Conservation (phyloP, 1,139 yeast species). For the Scheffersomyces parashehatae region DNA sequence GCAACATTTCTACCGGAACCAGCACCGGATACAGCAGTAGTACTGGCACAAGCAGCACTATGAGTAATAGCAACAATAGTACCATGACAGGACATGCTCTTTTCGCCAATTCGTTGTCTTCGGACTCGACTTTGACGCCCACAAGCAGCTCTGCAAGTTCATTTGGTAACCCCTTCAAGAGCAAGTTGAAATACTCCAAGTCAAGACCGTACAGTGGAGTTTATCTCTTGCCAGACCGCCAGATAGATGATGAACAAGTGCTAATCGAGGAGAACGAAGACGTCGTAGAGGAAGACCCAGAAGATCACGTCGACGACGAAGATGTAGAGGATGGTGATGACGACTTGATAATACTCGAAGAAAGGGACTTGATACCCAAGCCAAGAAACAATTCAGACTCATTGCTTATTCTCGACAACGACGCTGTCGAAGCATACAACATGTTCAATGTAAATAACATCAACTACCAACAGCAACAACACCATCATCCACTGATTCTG, state of each 20-base stretch:
- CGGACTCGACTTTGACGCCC: slow-evolving; percentile 1
- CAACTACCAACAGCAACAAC: slow-evolving; percentile 10
- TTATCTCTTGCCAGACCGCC: background rate
- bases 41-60: background rate
- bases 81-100: background rate
- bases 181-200: background rate
- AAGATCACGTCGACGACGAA: slow-evolving; percentile 8
- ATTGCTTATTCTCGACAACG: slow-evolving; percentile 35
- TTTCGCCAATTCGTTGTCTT: background rate
- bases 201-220: background rate
- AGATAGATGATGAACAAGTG: background rate
- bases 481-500: slow-evolving; percentile 8
- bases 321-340: slow-evolving; percentile 16
- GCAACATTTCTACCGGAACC: slow-evolving; percentile 1
- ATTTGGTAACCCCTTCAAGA: background rate
- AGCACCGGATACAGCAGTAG: background rate
- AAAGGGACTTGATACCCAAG: slow-evolving; percentile 15
- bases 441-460: slow-evolving; percentile 35
- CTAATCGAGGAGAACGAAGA: slow-evolving; percentile 8
- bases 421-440: slow-evolving; percentile 46
- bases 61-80: slow-evolving; percentile 3
- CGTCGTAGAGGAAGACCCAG: slow-evolving; percentile 7
- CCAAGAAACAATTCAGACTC: slow-evolving; percentile 39
- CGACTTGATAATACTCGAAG: slow-evolving; percentile 20
- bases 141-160: background rate